Conservation (phyloP, 2,329 filamentous ascomycete genomes). For the Fonsecaea pugnacius region DNA sequence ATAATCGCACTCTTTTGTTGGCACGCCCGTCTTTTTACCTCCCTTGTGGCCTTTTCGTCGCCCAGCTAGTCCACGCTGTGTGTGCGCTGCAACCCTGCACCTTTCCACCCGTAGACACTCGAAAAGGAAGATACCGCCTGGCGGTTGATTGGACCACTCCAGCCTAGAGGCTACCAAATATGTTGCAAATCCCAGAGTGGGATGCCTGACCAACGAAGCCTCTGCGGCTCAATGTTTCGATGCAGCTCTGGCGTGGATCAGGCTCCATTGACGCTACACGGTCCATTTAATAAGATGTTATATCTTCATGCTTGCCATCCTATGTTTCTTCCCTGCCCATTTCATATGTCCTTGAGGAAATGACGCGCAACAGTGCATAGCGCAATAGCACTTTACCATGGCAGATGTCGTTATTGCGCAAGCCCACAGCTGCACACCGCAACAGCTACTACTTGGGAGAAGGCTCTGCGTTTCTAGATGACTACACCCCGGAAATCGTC, state of each 20-base stretch:
- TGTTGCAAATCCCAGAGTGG: background rate
- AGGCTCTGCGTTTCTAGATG: conserved; percentile 16
- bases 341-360: background rate
- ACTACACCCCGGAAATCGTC: conserved; percentile 22
- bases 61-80: background rate
- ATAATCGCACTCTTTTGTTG: too few relatives aligned
- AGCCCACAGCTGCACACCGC: background rate
- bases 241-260: background rate
- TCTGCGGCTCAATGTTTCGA: background rate
- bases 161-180: background rate
- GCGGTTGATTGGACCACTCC: background rate
- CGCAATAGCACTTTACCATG: conserved; percentile 3
- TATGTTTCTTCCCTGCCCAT: background rate
- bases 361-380: background rate
- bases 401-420: conserved; percentile 15
- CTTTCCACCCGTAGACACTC: background rate
- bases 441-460: conserved; percentile 16
- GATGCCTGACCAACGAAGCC: background rate
- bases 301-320: background rate
- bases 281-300: background rate
- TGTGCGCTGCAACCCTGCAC: background rate
- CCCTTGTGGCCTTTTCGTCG: background rate
- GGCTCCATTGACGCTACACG: background rate
- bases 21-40: background rate
- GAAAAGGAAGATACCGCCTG: background rate